Evolutionary conservation across 23 red algal species (phyloP).

Genomic region (Gracilaria caudata): DNA sequence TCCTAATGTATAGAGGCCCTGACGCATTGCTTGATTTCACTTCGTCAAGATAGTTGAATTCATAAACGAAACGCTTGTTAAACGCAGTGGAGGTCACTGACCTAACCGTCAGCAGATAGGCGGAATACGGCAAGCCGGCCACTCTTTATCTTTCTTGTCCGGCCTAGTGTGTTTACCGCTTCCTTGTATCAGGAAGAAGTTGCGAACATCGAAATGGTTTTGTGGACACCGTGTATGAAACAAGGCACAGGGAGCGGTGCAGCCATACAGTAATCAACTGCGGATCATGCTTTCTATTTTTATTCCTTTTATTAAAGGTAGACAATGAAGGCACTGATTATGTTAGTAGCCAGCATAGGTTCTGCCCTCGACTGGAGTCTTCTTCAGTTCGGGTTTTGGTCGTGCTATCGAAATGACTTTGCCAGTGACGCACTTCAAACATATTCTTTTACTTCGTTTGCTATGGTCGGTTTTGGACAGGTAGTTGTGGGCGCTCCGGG

Average conservation of each 20-base stretch:
- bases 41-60: background rate
- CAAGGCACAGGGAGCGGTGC: too few relatives aligned
- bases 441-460: background rate
- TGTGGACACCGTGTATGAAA: too few relatives aligned
- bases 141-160: too few relatives aligned
- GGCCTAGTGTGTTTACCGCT: too few relatives aligned
- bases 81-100: too few relatives aligned
- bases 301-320: background rate
- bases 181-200: too few relatives aligned
- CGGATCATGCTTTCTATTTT: background rate
- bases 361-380: background rate
- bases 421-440: background rate
- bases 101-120: too few relatives aligned
- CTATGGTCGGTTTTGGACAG: slow-evolving; percentile 70
- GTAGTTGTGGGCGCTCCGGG: slow-evolving; percentile 94
- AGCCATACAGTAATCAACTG: too few relatives aligned
- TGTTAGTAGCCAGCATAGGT: too few relatives aligned
- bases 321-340: too few relatives aligned
- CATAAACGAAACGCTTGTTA: background rate
- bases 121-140: too few relatives aligned
- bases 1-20: background rate
- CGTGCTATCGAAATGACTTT: background rate
- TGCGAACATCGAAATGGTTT: too few relatives aligned
- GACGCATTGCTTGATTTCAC: background rate
- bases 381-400: background rate